phyloP scores from a whole-genome alignment of 805 yeast species.

The baker's yeast (Saccharomyces cerevisiae) region DNA sequence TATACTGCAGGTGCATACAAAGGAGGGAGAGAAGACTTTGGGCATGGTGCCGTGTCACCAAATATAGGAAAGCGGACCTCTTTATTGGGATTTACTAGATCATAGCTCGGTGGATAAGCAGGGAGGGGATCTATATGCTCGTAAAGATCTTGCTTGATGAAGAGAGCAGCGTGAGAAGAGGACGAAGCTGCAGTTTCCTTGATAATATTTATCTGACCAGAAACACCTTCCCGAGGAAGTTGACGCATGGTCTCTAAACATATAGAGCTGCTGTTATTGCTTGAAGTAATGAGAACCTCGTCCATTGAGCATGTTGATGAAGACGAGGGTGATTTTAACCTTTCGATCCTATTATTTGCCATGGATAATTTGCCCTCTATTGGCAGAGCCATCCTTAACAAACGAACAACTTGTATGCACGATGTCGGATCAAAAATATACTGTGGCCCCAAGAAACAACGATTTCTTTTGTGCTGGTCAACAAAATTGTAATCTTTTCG shows the following conservation, averaged over 20 bases:
- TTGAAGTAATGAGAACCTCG: conserved; percentile 9
- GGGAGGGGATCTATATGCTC: conserved; percentile 35
- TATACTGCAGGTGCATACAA: conserved; percentile 58
- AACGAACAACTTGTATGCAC: not conserved
- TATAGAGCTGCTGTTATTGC: conserved; percentile 4
- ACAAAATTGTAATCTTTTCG: not conserved
- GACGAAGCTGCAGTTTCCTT: not conserved
- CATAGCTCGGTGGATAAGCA: conserved; percentile 27
- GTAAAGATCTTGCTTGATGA: conserved; percentile 15
- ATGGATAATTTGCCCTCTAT: not conserved
- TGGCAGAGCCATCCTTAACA: not conserved
- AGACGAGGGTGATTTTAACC: conserved; percentile 4
- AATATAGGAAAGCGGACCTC: conserved; percentile 30
- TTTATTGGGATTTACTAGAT: conserved; percentile 20
- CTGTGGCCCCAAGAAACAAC: not conserved
- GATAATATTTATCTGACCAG: not conserved
- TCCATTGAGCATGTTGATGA: conserved; percentile 2
- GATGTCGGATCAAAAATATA: not conserved
- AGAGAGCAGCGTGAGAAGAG: not conserved
- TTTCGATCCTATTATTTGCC: conserved; percentile 1
- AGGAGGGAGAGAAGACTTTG: conserved; percentile 46
- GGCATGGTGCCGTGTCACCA: conserved; percentile 21
- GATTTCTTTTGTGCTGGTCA: not conserved
- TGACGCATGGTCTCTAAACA: not conserved
- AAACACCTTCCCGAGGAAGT: not conserved